Conservation (phyloP, 2,329 filamentous ascomycete genomes). For the Penicillium carneum region DNA sequence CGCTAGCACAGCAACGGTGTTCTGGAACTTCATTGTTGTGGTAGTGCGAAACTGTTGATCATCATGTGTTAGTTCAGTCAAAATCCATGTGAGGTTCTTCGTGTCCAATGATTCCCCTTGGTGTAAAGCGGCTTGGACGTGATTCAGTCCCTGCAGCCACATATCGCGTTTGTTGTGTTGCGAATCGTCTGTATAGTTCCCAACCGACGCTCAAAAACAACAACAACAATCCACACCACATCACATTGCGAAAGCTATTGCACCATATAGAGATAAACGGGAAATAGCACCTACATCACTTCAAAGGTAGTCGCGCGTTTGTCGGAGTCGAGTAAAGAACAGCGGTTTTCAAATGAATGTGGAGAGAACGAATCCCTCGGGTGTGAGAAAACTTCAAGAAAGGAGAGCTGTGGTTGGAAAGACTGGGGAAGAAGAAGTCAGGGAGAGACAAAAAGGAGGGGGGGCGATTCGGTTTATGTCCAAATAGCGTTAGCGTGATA, state of each 20-base stretch:
- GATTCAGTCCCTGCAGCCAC: background rate
- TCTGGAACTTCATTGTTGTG: conserved; percentile 51
- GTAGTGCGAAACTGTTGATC: conserved; percentile 3
- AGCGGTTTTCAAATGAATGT: conserved; percentile 49
- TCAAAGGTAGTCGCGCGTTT: conserved; percentile 41
- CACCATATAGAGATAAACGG: background rate
- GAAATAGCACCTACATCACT: conserved; percentile 38
- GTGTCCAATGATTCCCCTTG: no score
- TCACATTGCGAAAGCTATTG: background rate
- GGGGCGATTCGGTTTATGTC: conserved; percentile 27
- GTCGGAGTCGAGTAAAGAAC: conserved; percentile 41
- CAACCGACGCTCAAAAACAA: background rate
- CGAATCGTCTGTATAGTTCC: background rate
- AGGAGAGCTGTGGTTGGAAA: conserved; percentile 19
- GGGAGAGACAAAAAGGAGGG: conserved; percentile 25
- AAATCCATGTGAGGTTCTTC: background rate
- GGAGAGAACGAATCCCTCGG: conserved; percentile 51
- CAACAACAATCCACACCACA: background rate
- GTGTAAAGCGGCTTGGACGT: background rate
- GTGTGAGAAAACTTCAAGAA: conserved; percentile 49
- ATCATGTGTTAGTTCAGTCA: conserved; percentile 12
- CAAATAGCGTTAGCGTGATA: conserved; percentile 20
- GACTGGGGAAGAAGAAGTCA: conserved; percentile 36
- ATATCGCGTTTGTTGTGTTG: background rate
- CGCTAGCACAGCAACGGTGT: conserved; percentile 50